Percentiles rank a stretch among this genome's conserved stretches.
Evolutionary conservation across 345 rosid genomes (phyloP).

Genomic region (Geranium rotundifolium): DNA sequence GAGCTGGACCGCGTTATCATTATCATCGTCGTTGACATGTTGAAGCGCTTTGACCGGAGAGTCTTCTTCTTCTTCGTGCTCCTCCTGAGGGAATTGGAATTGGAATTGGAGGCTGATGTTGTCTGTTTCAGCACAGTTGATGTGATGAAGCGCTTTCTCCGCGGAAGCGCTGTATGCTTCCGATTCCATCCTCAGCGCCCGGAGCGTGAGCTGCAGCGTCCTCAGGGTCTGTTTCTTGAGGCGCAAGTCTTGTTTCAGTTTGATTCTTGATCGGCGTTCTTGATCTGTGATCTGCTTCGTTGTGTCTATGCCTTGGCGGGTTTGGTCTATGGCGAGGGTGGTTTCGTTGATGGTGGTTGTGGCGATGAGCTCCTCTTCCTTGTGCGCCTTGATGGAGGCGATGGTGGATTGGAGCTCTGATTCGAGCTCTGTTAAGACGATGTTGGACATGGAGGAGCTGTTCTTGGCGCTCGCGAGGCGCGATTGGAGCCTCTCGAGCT

Average conservation of each 20-base stretch:
- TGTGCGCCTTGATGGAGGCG: slow-evolving; percentile 11
- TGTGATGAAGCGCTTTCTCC: slow-evolving; percentile 15
- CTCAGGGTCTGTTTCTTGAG: slow-evolving; percentile 34
- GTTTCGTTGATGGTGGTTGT: slow-evolving; percentile 14
- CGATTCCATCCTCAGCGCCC: slow-evolving; percentile 28
- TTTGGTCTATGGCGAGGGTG: slow-evolving; percentile 11
- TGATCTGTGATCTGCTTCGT: slow-evolving; percentile 16
- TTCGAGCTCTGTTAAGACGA: slow-evolving; percentile 23
- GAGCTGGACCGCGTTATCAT: slow-evolving; percentile 15
- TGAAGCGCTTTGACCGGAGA: slow-evolving; percentile 21
- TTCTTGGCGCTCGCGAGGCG: slow-evolving; percentile 22
- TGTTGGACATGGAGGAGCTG: slow-evolving; percentile 21
- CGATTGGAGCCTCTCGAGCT: slow-evolving; percentile 39
- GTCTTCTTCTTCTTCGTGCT: slow-evolving; percentile 4
- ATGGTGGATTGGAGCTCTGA: slow-evolving; percentile 21
- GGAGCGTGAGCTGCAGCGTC: slow-evolving; percentile 24
- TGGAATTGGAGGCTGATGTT: slow-evolving; percentile 12
- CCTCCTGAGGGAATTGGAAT: slow-evolving; percentile 1
- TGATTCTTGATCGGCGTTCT: slow-evolving; percentile 18
- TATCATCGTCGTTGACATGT: slow-evolving; percentile 13
- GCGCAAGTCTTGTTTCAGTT: slow-evolving; percentile 25
- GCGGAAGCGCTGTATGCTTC: slow-evolving; percentile 31
- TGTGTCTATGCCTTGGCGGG: slow-evolving; percentile 14
- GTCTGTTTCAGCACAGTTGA: slow-evolving; percentile 14
- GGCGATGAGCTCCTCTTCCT: slow-evolving; percentile 23